These are phyloP conservation scores for Scedosporium dehoogii DNA, from an alignment of 2,329 filamentous ascomycete genomes.

Conservation along the genomic window DNA sequence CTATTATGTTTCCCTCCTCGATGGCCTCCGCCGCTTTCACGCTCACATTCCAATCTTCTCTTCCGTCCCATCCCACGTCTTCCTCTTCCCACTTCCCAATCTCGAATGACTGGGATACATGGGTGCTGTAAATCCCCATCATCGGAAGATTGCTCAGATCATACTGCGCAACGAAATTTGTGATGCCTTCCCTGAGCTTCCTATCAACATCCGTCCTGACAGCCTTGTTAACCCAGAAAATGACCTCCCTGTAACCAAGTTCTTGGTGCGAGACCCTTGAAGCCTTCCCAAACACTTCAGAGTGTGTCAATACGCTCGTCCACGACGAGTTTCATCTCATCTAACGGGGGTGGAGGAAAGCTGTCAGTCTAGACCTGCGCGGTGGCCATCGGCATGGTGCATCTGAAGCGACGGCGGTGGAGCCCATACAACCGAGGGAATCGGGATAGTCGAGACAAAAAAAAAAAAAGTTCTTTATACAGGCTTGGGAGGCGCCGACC, in stretches of 20 bases:
- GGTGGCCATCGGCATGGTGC: slow-evolving; percentile 31
- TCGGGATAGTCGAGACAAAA: slow-evolving; percentile 32
- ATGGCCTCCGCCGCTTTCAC: neutral
- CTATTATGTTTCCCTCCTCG: neutral
- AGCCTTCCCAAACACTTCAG: neutral
- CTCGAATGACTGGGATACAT: slow-evolving; percentile 30
- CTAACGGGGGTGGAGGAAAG: slow-evolving; percentile 22
- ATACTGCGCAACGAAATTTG: slow-evolving; percentile 28
- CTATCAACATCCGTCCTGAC: slow-evolving; percentile 30
- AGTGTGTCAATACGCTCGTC: neutral
- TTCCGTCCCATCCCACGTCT: slow-evolving; percentile 27
- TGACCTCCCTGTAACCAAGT: slow-evolving; percentile 22
- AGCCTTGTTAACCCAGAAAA: slow-evolving; percentile 28
- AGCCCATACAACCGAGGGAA: slow-evolving; percentile 32
- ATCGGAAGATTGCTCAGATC: slow-evolving; percentile 26
- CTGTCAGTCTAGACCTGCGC: slow-evolving; percentile 32
- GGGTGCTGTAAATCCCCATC: slow-evolving; percentile 28
- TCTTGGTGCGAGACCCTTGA: neutral
- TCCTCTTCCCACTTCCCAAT: slow-evolving; percentile 25
- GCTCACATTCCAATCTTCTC: slow-evolving; percentile 17
- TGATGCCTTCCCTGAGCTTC: slow-evolving; percentile 29
- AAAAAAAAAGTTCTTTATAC: slow-evolving; percentile 35
- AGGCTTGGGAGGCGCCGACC: slow-evolving; percentile 22
- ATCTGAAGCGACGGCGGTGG: slow-evolving; percentile 24
- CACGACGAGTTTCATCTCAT: slow-evolving; percentile 22